Base-by-base conservation (phyloP, 768 basidiomycete genomes). In the Lanmaoa rubissima region DNA sequence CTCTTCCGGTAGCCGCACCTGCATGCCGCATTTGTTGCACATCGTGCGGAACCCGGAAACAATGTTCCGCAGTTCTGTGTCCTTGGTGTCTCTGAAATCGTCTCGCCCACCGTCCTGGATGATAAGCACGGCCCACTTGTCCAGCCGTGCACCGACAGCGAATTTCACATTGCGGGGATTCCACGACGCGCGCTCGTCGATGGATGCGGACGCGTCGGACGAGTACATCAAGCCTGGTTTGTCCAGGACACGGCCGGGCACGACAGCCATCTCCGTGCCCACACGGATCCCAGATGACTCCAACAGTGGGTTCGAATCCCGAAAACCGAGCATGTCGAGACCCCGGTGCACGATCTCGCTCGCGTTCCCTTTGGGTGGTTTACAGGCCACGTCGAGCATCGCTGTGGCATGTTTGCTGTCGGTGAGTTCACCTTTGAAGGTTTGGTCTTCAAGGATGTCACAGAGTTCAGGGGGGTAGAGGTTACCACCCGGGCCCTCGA, bases 21-120 rank as follows among this genome's bases (percentile, higher is more conserved):
- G 57, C 80, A 92, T 87, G 2, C 90, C 91, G 51, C 81, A 80
- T n/a, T 61, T 78, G 53, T 64, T 69, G 68, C 90, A 92, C 83
- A 85, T 88, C 1, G 66, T 53, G 11, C 73, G 70, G 59, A 92
- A 90, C 0, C 79, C 86, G 0, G 58, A 60, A 4, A 85, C 69
- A 6, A 75, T 72, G 3, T 41, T 44, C 24, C 61, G 57, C 31
- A 91, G 66, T 21, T 76, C 77, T 0, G 79, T 80, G 59, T 91
- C 88, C 4, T 69, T 52, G 4, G 70, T 44, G 4, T 75, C 77
- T 0, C 7, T 32, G 62, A 91, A 92, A 62, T 91, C 87, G 24
- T 79, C 78, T 21, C 75, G 60, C 3, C 54, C 48, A 53, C 78
- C 76, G 58, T 91, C 89, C 49, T 75, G 71, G 56, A 93, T 81